phyloP scores from a whole-genome alignment of 257 asterid genomes.

The Gentiana dahurica region DNA sequence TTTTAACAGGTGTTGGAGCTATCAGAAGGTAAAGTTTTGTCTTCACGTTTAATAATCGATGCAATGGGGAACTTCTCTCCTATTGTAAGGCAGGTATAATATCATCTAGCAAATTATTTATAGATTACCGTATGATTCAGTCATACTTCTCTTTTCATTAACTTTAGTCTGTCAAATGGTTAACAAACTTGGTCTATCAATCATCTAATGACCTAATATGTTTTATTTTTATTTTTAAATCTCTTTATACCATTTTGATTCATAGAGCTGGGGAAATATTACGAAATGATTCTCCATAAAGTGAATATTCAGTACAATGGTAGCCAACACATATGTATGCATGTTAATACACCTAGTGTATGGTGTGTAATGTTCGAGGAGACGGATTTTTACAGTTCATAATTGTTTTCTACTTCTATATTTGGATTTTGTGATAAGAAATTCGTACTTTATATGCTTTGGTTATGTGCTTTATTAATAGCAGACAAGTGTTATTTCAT shows the following conservation, averaged over 20 bases:
- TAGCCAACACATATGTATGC: too few species aligned
- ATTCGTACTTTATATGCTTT: too few species aligned
- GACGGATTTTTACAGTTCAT: too few species aligned
- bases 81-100: slow-evolving; percentile 72
- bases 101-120: background rate
- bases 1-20: slow-evolving; percentile 52
- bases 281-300: background rate
- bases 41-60: slow-evolving; percentile 75
- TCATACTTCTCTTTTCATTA: background rate
- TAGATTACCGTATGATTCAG: too few species aligned
- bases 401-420: too few species aligned
- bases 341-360: too few species aligned
- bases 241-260: background rate
- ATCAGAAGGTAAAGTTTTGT: slow-evolving; percentile 55
- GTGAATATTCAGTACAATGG: background rate
- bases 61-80: slow-evolving; percentile 99
- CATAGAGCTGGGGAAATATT: background rate
- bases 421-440: too few species aligned
- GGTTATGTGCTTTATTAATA: too few species aligned
- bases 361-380: too few species aligned
- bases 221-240: background rate
- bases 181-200: background rate
- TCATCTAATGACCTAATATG: background rate
- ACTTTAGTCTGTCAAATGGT: background rate
- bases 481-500: too few species aligned